These are phyloP conservation scores for Mycena metata DNA, from an alignment of 768 basidiomycete species.

Conservation along the genomic window DNA sequence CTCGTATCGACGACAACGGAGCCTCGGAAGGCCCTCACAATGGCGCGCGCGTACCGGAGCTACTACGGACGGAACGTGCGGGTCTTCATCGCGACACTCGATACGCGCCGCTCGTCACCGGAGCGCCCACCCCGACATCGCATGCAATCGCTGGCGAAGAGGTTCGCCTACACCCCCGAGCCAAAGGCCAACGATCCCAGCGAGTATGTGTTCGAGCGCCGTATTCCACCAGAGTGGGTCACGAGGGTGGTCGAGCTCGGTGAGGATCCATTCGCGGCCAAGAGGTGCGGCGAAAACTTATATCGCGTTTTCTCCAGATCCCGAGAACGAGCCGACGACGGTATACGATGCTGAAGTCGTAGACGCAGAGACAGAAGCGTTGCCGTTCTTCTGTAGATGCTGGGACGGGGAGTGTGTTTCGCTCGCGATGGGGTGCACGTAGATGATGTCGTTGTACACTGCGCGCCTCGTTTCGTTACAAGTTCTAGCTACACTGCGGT, in stretches of 20 bases:
- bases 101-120: background rate
- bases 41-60: background rate
- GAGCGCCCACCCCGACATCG: background rate
- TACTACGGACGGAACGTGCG: background rate
- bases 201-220: background rate
- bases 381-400: background rate
- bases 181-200: background rate
- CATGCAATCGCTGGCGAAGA: background rate
- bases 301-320: background rate
- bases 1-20: slow-evolving; percentile 2
- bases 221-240: background rate
- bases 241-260: background rate
- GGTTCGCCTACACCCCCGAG: background rate
- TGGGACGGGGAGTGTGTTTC: background rate
- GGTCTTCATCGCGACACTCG: background rate
- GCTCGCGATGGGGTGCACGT: background rate
- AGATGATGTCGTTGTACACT: background rate
- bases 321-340: background rate
- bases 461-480: background rate
- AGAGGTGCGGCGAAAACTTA: background rate
- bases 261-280: background rate
- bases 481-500: slow-evolving; percentile 2
- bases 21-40: background rate
- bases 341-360: background rate
- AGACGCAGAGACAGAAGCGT: background rate